These are phyloP conservation scores for Wickerhamomyces pijperi DNA, from an alignment of 805 yeast species.

Conservation along the genomic window DNA sequence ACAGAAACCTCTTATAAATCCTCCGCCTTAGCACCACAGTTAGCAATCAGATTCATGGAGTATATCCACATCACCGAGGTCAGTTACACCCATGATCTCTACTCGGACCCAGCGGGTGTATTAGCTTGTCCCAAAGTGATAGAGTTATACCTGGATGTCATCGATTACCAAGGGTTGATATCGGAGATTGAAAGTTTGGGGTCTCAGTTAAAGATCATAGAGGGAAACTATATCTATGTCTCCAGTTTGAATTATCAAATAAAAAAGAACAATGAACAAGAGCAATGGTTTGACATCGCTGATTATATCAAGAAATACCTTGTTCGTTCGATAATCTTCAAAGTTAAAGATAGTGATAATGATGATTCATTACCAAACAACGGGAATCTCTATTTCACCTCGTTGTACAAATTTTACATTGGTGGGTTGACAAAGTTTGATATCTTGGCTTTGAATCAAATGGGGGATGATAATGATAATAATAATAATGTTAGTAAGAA, in stretches of 20 bases:
- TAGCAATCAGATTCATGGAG: background rate
- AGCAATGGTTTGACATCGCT: conserved; percentile 22
- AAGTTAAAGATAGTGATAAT: conserved; percentile 20
- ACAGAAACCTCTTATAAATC: background rate
- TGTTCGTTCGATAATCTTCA: conserved; percentile 22
- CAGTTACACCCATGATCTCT: background rate
- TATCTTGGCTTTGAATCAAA: conserved; percentile 9
- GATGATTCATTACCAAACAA: too few species aligned
- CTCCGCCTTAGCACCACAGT: background rate
- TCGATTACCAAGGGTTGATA: too few species aligned
- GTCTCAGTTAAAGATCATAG: too few species aligned
- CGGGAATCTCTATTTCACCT: conserved; percentile 25
- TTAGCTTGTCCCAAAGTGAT: background rate
- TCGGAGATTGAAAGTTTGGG: too few species aligned
- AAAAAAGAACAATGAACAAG: conserved; percentile 6
- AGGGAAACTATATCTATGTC: background rate
- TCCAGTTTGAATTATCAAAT: conserved; percentile 16
- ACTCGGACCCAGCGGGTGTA: background rate
- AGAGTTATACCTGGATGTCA: background rate
- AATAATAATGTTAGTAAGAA: too few species aligned
- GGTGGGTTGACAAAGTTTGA: conserved; percentile 32
- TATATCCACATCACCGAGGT: background rate
- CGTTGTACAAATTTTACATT: conserved; percentile 26
- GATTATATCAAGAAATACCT: conserved; percentile 20
- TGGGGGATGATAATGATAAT: conserved; percentile 5